Percentiles rank a stretch among this genome's conserved stretches.
phyloP scores from a whole-genome alignment of 75 land plant genomes.

The Gnetum montanum region DNA sequence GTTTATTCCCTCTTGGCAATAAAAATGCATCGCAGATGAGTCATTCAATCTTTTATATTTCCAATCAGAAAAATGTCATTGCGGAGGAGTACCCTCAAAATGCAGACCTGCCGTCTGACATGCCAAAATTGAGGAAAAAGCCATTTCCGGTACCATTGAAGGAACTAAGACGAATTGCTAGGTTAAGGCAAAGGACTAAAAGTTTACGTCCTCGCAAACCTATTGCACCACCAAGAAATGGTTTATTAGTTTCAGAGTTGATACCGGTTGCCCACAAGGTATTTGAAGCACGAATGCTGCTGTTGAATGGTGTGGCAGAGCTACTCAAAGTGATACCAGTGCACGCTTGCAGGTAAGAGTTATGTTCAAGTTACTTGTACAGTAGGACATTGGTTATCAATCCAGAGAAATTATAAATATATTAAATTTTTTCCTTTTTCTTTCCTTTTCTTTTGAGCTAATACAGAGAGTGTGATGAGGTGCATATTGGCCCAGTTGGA shows the following conservation, averaged over 20 bases:
- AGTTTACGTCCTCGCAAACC: constrained; percentile 26
- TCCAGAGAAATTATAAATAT: not conserved
- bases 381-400: not conserved
- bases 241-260: constrained; percentile 54
- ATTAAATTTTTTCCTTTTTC: too few relatives aligned
- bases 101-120: constrained; percentile 50
- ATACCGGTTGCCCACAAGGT: constrained; percentile 76
- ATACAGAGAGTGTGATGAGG: constrained; percentile 74
- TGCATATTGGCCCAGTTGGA: constrained; percentile 79
- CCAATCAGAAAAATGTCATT: constrained; percentile 9
- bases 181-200: constrained; percentile 35
- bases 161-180: constrained; percentile 55
- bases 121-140: constrained; percentile 66
- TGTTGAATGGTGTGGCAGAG: constrained; percentile 55
- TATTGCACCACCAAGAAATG: constrained; percentile 66
- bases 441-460: not conserved
- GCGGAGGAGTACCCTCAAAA: constrained; percentile 55
- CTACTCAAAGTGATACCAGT: constrained; percentile 67
- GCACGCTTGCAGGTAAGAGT: constrained; percentile 69
- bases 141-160: constrained; percentile 67
- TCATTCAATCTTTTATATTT: too few relatives aligned
- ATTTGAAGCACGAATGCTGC: constrained; percentile 37
- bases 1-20: too few relatives aligned
- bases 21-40: too few relatives aligned
- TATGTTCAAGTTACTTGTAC: constrained; percentile 1